Evolutionary conservation across 148 eudicot species (phyloP), one percentile per base, ranked within the genome.

Genomic region (Cornus kousa): DNA sequence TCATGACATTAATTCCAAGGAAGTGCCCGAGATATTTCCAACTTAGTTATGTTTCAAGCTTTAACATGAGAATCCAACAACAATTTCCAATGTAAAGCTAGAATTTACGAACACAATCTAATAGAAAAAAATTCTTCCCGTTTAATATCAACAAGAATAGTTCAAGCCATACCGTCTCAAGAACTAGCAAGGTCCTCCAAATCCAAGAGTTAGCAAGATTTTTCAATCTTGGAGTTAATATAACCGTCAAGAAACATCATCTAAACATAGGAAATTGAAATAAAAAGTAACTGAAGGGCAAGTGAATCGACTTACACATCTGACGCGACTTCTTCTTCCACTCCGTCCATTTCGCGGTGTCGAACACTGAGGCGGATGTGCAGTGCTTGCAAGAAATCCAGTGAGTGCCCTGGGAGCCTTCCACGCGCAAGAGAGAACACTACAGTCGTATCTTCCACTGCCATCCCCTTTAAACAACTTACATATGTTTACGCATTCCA

Each of bases 361-460:
- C 13, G 90, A 85, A 81, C 85, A 72, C 55, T 79, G 89, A 64
- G 85, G 62, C 65, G 87, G 71, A 69, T 81, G 84, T 0, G 97
- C 78, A 17, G 97, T 95, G 79, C 89, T 95, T 2, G 98, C 97
- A 62, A 93, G 87, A 68, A 90, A 88, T 9, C 98, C 98, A 9
- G 93, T 95, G 77, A 95, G 86, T 57, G 85, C 91, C 90, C 98
- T 89, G 32, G 97, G 96, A 77, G 97, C 94, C 85, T 88, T 95
- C 89, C 94, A 93, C 20, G 98, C 97, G 84, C 98, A 95, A 39
- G 97, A 91, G 55, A 90, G 77, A 71, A 80, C 80, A 81, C 90
- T 93, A 82, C 98, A 93, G 83, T 95, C 97, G 72, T 83, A 82
- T 78, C 80, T 83, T 37, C 89, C 88, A 80, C 82, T 87, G 79